These are phyloP conservation scores for Hypoxylon sp. DNA, from an alignment of 2,329 filamentous ascomycete species.

Conservation along the genomic window DNA sequence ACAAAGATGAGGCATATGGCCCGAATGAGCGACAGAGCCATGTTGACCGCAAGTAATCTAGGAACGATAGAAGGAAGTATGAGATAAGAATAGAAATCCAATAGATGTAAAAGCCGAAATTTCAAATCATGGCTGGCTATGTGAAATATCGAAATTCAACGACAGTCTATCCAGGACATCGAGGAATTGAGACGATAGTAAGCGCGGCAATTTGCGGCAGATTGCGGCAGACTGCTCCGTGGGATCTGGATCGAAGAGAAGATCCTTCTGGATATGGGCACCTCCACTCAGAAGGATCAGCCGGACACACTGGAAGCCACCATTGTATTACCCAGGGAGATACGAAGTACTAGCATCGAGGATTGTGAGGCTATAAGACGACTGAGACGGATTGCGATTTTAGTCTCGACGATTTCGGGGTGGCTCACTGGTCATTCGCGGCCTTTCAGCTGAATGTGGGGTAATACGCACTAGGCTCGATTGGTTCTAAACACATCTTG, in stretches of 20 bases:
- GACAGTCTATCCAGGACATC: conserved; percentile 13
- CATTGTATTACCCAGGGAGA: not conserved
- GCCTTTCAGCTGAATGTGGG: conserved; percentile 25
- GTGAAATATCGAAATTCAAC: conserved; percentile 22
- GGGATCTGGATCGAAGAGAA: conserved; percentile 12
- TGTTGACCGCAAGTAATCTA: conserved; percentile 15
- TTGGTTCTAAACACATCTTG: not conserved
- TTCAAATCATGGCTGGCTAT: conserved; percentile 38
- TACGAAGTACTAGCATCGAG: conserved; percentile 15
- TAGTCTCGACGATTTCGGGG: not conserved
- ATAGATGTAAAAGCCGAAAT: conserved; percentile 9
- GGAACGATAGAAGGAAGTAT: not conserved
- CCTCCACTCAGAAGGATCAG: not conserved
- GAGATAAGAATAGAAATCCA: conserved; percentile 14
- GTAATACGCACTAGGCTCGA: conserved; percentile 16
- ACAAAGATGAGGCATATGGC: conserved; percentile 16
- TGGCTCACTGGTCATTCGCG: not conserved
- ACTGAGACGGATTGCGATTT: conserved; percentile 8
- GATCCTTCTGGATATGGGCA: not conserved
- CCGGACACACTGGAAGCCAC: conserved; percentile 11
- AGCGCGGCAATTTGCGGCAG: conserved; percentile 15
- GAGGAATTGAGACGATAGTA: conserved; percentile 10
- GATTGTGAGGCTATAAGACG: conserved; percentile 8
- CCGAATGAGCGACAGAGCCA: conserved; percentile 29
- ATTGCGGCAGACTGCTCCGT: not conserved